Percentiles rank a stretch among this genome's conserved stretches.
Conservation (phyloP, 208 protist species). For the Crithidia brevicula region DNA sequence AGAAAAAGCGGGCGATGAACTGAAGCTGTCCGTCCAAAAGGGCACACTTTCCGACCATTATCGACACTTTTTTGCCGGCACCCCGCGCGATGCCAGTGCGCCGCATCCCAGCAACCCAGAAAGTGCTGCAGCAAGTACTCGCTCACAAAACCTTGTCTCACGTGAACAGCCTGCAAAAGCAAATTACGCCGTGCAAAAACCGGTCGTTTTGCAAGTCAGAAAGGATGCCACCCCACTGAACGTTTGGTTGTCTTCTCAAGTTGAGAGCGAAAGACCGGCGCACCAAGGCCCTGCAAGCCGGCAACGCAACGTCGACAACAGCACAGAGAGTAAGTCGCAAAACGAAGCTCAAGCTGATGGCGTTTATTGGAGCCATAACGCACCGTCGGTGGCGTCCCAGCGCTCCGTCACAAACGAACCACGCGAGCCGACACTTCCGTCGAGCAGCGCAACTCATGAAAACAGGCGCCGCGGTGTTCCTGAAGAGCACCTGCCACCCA, state of each 20-base stretch:
- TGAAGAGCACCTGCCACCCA: not conserved
- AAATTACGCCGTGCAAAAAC: not conserved
- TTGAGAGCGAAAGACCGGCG: not conserved
- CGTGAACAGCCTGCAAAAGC: not conserved
- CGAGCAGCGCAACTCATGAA: not conserved
- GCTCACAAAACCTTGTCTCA: not conserved
- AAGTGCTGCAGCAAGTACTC: not conserved
- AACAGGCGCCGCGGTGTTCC: not conserved
- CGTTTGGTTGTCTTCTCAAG: not conserved
- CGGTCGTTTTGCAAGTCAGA: not conserved
- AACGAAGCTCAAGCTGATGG: not conserved
- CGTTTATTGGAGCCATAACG: conserved; percentile 15
- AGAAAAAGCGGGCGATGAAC: conserved; percentile 7
- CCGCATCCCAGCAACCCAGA: not conserved
- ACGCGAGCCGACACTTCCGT: not conserved
- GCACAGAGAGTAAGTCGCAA: not conserved
- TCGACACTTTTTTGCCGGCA: conserved; percentile 18
- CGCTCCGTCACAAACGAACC: conserved; percentile 10
- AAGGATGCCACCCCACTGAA: not conserved
- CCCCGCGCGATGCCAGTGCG: not conserved
- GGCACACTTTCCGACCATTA: conserved; percentile 23
- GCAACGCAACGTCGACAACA: not conserved
- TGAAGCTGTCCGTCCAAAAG: not conserved
- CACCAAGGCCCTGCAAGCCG: not conserved
- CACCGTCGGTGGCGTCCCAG: not conserved